phyloP scores from a whole-genome alignment of 2,329 filamentous ascomycete genomes.

The Fusarium brevicatenulatum region DNA sequence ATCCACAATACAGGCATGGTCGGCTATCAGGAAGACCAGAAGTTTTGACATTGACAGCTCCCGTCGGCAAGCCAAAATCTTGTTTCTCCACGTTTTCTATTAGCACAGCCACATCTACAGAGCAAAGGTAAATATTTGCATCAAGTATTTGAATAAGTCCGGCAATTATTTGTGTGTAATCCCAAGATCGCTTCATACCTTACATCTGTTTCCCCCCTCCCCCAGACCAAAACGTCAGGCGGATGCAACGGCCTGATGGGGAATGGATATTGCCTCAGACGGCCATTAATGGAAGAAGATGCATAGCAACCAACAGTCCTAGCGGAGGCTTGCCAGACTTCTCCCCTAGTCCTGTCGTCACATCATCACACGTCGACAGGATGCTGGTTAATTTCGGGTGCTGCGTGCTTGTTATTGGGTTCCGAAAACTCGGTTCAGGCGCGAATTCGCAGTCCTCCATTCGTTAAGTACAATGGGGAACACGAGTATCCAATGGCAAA shows the following conservation, averaged over 20 bases:
- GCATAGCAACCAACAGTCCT: neutral
- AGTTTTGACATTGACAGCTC: neutral
- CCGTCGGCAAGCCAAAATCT: neutral
- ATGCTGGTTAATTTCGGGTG: neutral
- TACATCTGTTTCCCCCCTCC: too few relatives aligned
- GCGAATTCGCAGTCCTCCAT: conserved; percentile 2
- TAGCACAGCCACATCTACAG: neutral
- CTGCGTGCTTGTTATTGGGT: neutral
- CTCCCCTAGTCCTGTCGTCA: neutral
- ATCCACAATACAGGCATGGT: neutral
- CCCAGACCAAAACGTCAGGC: neutral
- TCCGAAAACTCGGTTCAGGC: conserved; percentile 10
- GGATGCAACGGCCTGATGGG: neutral
- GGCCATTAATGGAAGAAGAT: neutral
- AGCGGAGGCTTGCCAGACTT: neutral
- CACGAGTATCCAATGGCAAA: neutral
- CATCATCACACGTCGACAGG: conserved; percentile 4
- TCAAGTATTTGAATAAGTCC: neutral
- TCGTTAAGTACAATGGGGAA: neutral
- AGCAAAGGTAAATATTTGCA: neutral
- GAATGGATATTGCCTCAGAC: neutral
- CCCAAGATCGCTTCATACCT: neutral
- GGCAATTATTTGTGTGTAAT: neutral
- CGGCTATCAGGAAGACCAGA: neutral
- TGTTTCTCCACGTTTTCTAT: neutral